Conservation (phyloP, 2,329 filamentous ascomycete species). For the Diaporthe citriasiana region DNA sequence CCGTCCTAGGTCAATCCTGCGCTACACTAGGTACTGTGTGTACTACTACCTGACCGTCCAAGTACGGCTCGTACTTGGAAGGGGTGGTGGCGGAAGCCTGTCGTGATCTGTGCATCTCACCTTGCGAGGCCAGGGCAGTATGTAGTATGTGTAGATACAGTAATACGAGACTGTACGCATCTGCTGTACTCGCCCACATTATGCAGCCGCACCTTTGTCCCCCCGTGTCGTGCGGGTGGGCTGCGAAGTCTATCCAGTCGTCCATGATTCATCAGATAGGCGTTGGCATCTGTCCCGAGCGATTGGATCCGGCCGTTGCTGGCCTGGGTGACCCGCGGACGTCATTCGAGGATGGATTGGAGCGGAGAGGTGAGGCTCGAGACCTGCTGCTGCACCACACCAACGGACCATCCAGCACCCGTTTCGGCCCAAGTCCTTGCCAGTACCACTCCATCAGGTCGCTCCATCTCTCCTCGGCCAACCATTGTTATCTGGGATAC, state of each 20-base stretch:
- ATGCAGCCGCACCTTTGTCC: not conserved
- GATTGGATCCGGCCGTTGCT: constrained; percentile 27
- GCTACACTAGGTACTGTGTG: too few relatives aligned
- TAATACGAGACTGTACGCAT: not conserved
- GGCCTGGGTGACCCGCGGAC: not conserved
- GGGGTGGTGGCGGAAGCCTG: too few relatives aligned
- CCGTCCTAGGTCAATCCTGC: not conserved
- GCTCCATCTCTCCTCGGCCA: too few relatives aligned
- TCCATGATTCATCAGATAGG: constrained; percentile 34
- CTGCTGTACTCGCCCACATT: not conserved
- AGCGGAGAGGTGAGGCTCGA: constrained; percentile 13
- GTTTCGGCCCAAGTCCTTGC: not conserved
- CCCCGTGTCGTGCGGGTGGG: constrained; percentile 1
- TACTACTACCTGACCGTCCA: too few relatives aligned
- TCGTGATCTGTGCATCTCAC: too few relatives aligned
- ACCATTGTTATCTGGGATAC: not conserved
- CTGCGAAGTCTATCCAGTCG: constrained; percentile 14
- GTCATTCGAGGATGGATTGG: not conserved
- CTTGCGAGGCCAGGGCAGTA: too few relatives aligned
- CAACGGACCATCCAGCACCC: not conserved
- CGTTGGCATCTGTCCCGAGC: constrained; percentile 27
- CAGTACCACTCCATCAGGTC: not conserved
- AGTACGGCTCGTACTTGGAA: too few relatives aligned
- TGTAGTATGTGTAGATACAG: too few relatives aligned
- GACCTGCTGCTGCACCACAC: constrained; percentile 21